Percentiles rank a stretch among this genome's conserved stretches.
phyloP scores from a whole-genome alignment of 2,329 filamentous ascomycete species.

The Beauveria sp. region DNA sequence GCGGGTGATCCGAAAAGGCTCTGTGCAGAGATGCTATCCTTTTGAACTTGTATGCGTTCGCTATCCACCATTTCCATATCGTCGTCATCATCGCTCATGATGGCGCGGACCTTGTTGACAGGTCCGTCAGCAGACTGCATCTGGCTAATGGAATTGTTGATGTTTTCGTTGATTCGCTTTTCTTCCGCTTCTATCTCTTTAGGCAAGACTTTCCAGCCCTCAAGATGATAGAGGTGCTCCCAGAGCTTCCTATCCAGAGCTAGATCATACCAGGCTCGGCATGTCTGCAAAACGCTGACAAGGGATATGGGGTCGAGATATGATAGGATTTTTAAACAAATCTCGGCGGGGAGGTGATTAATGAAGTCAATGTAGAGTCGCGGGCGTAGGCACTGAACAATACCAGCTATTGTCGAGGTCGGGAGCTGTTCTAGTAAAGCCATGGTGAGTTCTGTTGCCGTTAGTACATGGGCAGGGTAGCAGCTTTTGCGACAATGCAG shows the following conservation, averaged over 20 bases:
- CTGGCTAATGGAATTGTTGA: slow-evolving; percentile 30
- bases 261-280: slow-evolving; percentile 72
- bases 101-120: slow-evolving; percentile 46
- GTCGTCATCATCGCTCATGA: slow-evolving; percentile 42
- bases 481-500: neutral
- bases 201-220: slow-evolving; percentile 74
- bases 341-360: slow-evolving; percentile 75
- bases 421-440: slow-evolving; percentile 69
- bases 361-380: slow-evolving; percentile 92
- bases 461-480: neutral
- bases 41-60: slow-evolving; percentile 21
- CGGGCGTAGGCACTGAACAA: slow-evolving; percentile 73
- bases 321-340: slow-evolving; percentile 81
- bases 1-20: slow-evolving; percentile 30
- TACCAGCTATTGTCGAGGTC: slow-evolving; percentile 69
- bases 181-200: slow-evolving; percentile 62
- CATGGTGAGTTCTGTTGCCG: slow-evolving; percentile 64
- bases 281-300: slow-evolving; percentile 70
- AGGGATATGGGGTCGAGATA: slow-evolving; percentile 78
- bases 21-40: slow-evolving; percentile 16
- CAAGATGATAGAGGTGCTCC: slow-evolving; percentile 72
- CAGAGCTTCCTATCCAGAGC: slow-evolving; percentile 80
- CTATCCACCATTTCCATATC: slow-evolving; percentile 42
- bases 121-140: slow-evolving; percentile 43
- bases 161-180: slow-evolving; percentile 42